Evolutionary conservation across 768 basidiomycete genomes (phyloP).

Genomic region (Trametopsis cervina): DNA sequence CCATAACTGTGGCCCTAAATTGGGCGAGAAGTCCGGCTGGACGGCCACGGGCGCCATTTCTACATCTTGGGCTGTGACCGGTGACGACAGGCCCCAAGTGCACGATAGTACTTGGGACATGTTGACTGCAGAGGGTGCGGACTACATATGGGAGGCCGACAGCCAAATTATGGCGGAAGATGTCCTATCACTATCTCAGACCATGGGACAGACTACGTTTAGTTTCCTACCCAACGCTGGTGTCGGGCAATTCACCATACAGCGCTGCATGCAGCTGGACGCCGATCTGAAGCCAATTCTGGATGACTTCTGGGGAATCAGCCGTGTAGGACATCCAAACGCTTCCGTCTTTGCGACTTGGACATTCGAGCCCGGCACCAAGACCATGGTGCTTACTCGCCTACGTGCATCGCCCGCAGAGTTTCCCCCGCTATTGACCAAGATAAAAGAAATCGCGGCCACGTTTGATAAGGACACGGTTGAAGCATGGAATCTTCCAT

Average conservation of each 20-base stretch:
- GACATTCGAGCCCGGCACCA: slow-evolving; percentile 31
- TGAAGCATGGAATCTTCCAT: slow-evolving; percentile 42
- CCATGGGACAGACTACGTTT: slow-evolving; percentile 21
- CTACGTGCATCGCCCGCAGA: slow-evolving; percentile 25
- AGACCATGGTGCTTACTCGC: slow-evolving; percentile 36
- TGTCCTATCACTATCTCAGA: slow-evolving; percentile 16
- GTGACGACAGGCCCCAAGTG: background rate
- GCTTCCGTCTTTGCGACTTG: slow-evolving; percentile 34
- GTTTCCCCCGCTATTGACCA: slow-evolving; percentile 30
- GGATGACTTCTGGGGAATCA: slow-evolving; percentile 26
- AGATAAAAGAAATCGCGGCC: slow-evolving; percentile 29
- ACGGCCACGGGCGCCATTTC: slow-evolving; percentile 27
- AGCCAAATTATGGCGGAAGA: slow-evolving; percentile 29
- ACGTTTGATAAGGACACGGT: slow-evolving; percentile 29
- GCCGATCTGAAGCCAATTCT: slow-evolving; percentile 13
- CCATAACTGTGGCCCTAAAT: slow-evolving; percentile 32
- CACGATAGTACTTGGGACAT: slow-evolving; percentile 14
- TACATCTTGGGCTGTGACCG: slow-evolving; percentile 31
- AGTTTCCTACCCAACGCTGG: slow-evolving; percentile 39
- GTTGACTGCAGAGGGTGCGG: slow-evolving; percentile 31
- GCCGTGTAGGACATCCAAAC: too few species aligned
- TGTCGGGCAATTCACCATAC: slow-evolving; percentile 40
- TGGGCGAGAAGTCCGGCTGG: slow-evolving; percentile 41
- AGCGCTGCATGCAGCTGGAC: slow-evolving; percentile 23
- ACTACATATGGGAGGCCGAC: slow-evolving; percentile 35